Conservation (phyloP, 2,329 filamentous ascomycete species). For the Aspergillus tamarii region DNA sequence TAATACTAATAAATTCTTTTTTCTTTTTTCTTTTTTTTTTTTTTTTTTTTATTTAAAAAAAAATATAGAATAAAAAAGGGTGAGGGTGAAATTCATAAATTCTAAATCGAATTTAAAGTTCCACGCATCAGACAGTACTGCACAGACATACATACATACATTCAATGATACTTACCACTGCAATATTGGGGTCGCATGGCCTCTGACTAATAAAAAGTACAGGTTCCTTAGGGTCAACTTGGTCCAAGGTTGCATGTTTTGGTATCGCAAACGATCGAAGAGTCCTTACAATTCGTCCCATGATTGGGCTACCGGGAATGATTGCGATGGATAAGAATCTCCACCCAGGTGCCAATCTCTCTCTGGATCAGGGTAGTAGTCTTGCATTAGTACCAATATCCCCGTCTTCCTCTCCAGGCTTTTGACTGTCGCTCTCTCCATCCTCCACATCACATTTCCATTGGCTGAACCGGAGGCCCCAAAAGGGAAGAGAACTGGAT, state of each 20-base stretch:
- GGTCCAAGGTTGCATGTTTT: not conserved
- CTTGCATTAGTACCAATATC: slow-evolving; percentile 1
- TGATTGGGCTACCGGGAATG: not conserved
- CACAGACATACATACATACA: not conserved
- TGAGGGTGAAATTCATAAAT: not conserved
- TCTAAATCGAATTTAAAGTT: slow-evolving; percentile 1
- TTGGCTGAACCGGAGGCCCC: slow-evolving; percentile 5
- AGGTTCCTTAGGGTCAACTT: not conserved
- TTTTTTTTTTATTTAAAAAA: not conserved
- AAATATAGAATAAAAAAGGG: not conserved
- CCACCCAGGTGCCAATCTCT: slow-evolving; percentile 17
- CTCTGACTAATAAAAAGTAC: not conserved
- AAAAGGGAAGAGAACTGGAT: not conserved
- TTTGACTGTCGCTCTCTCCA: not conserved
- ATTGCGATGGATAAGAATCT: slow-evolving; percentile 2
- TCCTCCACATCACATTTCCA: not conserved
- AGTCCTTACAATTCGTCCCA: not conserved
- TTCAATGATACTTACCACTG: not conserved
- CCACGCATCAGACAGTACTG: not conserved
- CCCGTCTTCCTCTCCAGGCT: slow-evolving; percentile 12
- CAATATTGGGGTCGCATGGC: not conserved
- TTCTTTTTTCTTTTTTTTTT: no score
- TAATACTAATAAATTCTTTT: not conserved
- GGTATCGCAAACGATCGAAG: slow-evolving; percentile 1
- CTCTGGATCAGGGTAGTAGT: slow-evolving; percentile 22